These are phyloP conservation scores for Xylaria nigripes DNA, from an alignment of 495 filamentous ascomycete species.

Conservation along the genomic window DNA sequence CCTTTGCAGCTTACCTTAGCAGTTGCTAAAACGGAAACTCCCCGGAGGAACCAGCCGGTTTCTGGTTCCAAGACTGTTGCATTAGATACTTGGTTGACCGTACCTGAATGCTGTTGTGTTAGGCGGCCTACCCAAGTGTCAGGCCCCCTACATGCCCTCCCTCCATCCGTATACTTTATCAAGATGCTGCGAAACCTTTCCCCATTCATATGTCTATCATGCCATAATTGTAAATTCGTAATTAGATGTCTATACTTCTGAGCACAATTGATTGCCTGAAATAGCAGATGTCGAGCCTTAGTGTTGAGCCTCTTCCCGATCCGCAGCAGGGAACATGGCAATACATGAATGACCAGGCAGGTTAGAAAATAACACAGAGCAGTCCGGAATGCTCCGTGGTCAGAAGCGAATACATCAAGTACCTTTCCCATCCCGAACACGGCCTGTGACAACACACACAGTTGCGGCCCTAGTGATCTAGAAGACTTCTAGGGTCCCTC, in stretches of 20 bases:
- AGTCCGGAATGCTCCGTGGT: conserved; percentile 21
- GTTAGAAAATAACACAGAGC: neutral
- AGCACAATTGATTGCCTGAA: neutral
- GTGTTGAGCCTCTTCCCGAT: conserved; percentile 8
- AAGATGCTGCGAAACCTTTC: neutral
- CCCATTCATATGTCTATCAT: neutral
- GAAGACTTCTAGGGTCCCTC: conserved; percentile 9
- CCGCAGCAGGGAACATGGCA: conserved; percentile 10
- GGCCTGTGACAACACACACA: conserved; percentile 6
- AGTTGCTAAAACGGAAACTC: conserved; percentile 2
- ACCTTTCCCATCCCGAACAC: conserved; percentile 18
- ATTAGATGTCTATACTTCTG: neutral
- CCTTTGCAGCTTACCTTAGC: conserved; percentile 4
- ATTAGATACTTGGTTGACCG: neutral
- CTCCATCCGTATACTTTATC: neutral
- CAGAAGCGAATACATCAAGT: conserved; percentile 6
- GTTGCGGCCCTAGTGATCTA: conserved; percentile 19
- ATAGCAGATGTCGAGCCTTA: neutral
- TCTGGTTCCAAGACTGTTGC: conserved; percentile 1
- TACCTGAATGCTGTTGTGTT: neutral
- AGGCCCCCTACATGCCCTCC: neutral
- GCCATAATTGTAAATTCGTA: neutral
- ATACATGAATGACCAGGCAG: conserved; percentile 2
- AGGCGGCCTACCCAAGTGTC: neutral
- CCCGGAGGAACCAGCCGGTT: neutral